phyloP scores from a whole-genome alignment of 2,329 filamentous ascomycete species.

The Diaporthe longicolla region DNA sequence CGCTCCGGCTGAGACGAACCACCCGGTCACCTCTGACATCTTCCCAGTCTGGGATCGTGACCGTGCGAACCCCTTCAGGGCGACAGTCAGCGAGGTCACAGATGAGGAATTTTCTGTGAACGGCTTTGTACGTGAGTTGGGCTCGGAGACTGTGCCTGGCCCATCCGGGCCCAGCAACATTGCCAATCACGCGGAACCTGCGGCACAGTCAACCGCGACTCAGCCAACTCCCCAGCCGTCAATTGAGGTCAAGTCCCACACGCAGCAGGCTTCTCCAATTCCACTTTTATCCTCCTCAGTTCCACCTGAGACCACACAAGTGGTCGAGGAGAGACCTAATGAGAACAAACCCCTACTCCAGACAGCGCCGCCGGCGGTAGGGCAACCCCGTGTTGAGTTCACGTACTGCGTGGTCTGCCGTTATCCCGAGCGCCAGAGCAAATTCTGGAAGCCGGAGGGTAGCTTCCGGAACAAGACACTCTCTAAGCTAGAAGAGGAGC shows the following conservation, averaged over 20 bases:
- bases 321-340: neutral
- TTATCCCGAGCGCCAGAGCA: neutral
- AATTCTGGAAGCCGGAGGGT: neutral
- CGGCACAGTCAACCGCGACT: neutral
- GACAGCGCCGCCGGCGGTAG: neutral
- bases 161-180: neutral
- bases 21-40: neutral
- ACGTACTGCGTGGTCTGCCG: constrained; percentile 1
- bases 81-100: neutral
- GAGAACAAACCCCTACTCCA: neutral
- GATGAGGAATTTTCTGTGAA: neutral
- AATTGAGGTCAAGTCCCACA: too few relatives aligned
- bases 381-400: neutral
- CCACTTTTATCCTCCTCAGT: too few relatives aligned
- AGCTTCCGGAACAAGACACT: constrained; percentile 10
- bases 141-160: neutral
- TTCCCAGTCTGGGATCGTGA: neutral
- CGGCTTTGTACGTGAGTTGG: neutral
- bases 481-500: neutral
- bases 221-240: too few relatives aligned
- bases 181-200: neutral
- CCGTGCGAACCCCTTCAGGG: neutral
- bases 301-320: neutral
- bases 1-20: neutral
- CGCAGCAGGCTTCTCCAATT: too few relatives aligned